Evolutionary conservation across 2,329 filamentous ascomycete species (phyloP), one percentile per base, ranked within the genome.

Genomic region (Coleophoma cylindrospora): DNA sequence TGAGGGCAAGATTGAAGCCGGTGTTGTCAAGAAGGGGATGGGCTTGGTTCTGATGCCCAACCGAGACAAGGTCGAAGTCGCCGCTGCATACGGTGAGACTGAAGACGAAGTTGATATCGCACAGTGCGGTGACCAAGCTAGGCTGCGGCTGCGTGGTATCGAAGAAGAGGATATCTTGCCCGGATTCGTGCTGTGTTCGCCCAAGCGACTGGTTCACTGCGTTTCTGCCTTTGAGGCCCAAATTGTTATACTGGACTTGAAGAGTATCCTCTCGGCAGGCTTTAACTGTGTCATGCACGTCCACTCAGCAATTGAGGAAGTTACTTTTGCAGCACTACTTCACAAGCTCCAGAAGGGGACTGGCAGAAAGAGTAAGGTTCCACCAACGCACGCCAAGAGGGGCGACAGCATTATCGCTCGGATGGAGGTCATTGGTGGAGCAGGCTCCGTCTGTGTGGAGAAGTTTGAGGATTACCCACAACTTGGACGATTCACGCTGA

Each of bases 221-320:
- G 95, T 99, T 36, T 73, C 79, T 47, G 76, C 85, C 45, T 99
- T 99, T 61, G 95, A 99, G 73, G 95, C 94, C 3, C 95, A 99
- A 73, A 96, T 99, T 65, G 86, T 90, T 52, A 91, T 99, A 57
- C 76, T 99, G 47, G 94, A 99, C 58, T 77, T 99, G 57, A 96
- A 95, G 81, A 91, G 77, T 62, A 99, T 99, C 65, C 78, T 99
- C 37, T 89, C 87, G 9, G 90, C 92, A 17, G 94, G 94, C 47
- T 99, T 96, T 76, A 96, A 96, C 75, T 99, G 94, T 65, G 95
- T 99, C 38, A 76, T 99, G 59, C 94, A 99, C 73, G 89, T 99
- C 19, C 94, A 99, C 72, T 91, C 92, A 4, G 94, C 94, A 19
- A 95, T 96, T 54, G 94, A 99, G 75, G 94, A 99, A 70, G 90